These are phyloP conservation scores for Colletotrichum higginsianum DNA, from an alignment of 2,329 filamentous ascomycete genomes.

Conservation along the genomic window DNA sequence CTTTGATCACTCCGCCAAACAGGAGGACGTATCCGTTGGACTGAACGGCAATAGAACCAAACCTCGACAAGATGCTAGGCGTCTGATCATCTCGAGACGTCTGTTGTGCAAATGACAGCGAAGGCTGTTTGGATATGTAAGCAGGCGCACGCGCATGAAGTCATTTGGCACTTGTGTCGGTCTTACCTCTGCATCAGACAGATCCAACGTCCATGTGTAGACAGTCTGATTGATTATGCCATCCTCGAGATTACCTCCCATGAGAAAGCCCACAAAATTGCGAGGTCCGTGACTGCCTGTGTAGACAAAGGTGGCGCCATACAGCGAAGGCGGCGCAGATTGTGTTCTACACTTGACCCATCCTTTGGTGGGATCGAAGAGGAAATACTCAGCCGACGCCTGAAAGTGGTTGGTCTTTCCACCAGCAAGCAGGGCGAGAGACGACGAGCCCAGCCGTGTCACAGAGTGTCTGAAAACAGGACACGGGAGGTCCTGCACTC, in stretches of 20 bases:
- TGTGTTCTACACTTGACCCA: constrained; percentile 62
- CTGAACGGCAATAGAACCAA: constrained; percentile 58
- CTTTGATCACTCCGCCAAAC: constrained; percentile 60
- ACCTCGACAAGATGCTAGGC: constrained; percentile 51
- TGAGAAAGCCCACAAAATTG: constrained; percentile 71
- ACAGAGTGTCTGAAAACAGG: constrained; percentile 83
- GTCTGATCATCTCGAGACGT: background rate
- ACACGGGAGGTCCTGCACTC: constrained; percentile 75
- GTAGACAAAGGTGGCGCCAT: constrained; percentile 60
- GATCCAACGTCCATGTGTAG: constrained; percentile 74
- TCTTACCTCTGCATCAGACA: constrained; percentile 56
- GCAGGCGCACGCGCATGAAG: background rate
- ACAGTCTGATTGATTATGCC: constrained; percentile 75
- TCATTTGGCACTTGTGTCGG: constrained; percentile 5
- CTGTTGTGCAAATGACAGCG: constrained; percentile 15
- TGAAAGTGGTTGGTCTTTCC: constrained; percentile 68
- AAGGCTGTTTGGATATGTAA: constrained; percentile 8
- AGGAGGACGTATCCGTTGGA: constrained; percentile 51
- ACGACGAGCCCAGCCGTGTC: constrained; percentile 64
- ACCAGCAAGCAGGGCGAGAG: constrained; percentile 71
- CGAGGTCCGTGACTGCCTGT: constrained; percentile 46
- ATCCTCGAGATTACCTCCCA: constrained; percentile 79
- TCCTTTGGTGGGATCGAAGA: constrained; percentile 65
- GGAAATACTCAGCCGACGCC: constrained; percentile 66
- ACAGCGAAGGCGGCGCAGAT: constrained; percentile 55